Conservation (phyloP, 495 filamentous ascomycete genomes). For the Daldinia vernicosa region DNA sequence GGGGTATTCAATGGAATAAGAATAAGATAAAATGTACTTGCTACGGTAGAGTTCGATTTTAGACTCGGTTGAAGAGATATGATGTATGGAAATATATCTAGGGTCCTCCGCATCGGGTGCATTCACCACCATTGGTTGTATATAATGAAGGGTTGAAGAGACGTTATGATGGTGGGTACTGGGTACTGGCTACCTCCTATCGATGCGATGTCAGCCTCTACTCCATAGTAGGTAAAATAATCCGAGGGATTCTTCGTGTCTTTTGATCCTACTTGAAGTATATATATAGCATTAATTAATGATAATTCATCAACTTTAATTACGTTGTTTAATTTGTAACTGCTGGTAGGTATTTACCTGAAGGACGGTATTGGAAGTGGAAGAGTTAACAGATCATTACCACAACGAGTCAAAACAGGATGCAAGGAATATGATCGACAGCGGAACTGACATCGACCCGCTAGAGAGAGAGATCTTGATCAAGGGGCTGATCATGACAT, state of each 20-base stretch:
- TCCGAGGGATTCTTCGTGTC: not conserved
- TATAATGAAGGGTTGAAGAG: not conserved
- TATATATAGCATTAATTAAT: not conserved
- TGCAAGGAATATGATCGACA: constrained; percentile 13
- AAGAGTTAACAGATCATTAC: constrained; percentile 21
- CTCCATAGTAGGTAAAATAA: not conserved
- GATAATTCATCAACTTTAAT: not conserved
- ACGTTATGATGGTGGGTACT: not conserved
- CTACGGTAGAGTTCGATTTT: not conserved
- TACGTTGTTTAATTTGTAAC: not conserved
- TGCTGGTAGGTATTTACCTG: not conserved
- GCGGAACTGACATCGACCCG: constrained; percentile 2
- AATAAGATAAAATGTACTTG: not conserved
- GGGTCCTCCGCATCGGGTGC: not conserved
- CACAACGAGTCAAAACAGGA: not conserved
- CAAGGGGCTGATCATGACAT: constrained; percentile 26
- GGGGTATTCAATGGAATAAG: not conserved
- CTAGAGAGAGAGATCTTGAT: constrained; percentile 33
- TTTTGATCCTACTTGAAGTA: constrained; percentile 1
- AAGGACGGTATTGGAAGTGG: too few relatives aligned
- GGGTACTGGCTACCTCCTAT: not conserved
- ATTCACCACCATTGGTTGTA: not conserved
- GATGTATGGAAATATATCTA: not conserved
- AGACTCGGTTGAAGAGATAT: not conserved
- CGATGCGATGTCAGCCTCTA: not conserved